These are phyloP conservation scores for Boletus fagicola DNA, from an alignment of 768 basidiomycete species.

Conservation along the genomic window DNA sequence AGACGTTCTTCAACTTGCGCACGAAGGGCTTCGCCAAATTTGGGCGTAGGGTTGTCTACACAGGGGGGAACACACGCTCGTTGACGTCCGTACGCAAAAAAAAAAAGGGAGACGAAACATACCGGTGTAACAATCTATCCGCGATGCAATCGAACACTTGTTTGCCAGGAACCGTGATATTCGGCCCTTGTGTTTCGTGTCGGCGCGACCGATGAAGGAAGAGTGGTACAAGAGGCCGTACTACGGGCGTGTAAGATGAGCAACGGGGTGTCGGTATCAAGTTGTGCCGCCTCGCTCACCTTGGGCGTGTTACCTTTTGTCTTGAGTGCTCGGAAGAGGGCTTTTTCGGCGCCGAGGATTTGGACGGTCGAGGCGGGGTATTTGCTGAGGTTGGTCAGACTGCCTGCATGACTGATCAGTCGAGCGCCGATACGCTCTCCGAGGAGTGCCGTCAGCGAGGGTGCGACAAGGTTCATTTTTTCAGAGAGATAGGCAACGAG, in stretches of 20 bases:
- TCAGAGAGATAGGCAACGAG: slow-evolving; percentile 84
- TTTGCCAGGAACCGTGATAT: slow-evolving; percentile 99
- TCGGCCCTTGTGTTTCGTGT: slow-evolving; percentile 91
- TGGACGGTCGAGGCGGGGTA: slow-evolving; percentile 98
- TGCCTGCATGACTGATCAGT: slow-evolving; percentile 93
- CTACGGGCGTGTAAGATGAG: slow-evolving; percentile 39
- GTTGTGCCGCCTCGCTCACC: slow-evolving; percentile 37
- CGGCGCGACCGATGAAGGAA: slow-evolving; percentile 93
- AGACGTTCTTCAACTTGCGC: slow-evolving; percentile 95
- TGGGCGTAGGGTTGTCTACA: slow-evolving; percentile 78
- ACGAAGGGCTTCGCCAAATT: slow-evolving; percentile 93
- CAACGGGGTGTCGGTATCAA: not conserved
- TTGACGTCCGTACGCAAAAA: not conserved
- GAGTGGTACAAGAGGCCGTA: slow-evolving; percentile 98
- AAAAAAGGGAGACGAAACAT: slow-evolving; percentile 15
- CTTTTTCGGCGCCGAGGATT: slow-evolving; percentile 97
- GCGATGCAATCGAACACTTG: slow-evolving; percentile 95
- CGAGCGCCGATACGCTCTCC: slow-evolving; percentile 92
- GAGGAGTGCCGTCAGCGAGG: slow-evolving; percentile 84
- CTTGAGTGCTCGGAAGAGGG: slow-evolving; percentile 94
- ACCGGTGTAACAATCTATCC: slow-evolving; percentile 95
- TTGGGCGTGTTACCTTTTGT: slow-evolving; percentile 99
- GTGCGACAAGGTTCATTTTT: slow-evolving; percentile 98
- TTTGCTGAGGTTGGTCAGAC: slow-evolving; percentile 94
- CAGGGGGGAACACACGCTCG: not conserved